Evolutionary conservation across 2,329 filamentous ascomycete genomes (phyloP).

Genomic region (Cucurbitaria berberidis): DNA sequence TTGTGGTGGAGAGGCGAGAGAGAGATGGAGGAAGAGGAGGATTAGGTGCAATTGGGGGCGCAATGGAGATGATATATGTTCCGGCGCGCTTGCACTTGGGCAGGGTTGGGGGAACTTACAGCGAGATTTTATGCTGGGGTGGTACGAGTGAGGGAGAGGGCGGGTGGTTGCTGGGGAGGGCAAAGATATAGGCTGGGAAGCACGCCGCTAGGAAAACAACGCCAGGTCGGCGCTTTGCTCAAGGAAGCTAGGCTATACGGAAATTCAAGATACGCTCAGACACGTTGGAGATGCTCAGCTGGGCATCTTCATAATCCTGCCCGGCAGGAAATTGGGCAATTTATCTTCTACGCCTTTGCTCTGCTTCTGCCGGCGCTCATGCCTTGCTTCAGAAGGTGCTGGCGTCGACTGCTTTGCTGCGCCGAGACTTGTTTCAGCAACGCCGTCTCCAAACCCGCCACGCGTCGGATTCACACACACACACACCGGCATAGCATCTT

Average conservation of each 20-base stretch:
- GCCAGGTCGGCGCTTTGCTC: slow-evolving; percentile 18
- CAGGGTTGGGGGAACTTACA: slow-evolving; percentile 16
- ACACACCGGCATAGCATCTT: slow-evolving; percentile 9
- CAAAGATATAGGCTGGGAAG: slow-evolving; percentile 24
- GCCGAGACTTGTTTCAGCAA: slow-evolving; percentile 25
- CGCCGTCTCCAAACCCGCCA: slow-evolving; percentile 20
- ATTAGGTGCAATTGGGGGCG: slow-evolving; percentile 6
- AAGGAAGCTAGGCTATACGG: slow-evolving; percentile 20
- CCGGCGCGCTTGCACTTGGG: not conserved
- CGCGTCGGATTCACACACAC: slow-evolving; percentile 23
- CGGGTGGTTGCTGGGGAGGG: slow-evolving; percentile 18
- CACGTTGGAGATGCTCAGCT: slow-evolving; percentile 12
- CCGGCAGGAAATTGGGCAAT: slow-evolving; percentile 27
- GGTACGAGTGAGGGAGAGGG: slow-evolving; percentile 16
- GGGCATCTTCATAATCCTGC: slow-evolving; percentile 8
- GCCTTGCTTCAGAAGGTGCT: slow-evolving; percentile 3
- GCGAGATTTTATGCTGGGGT: slow-evolving; percentile 21
- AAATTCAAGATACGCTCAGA: slow-evolving; percentile 34
- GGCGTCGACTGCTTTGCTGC: slow-evolving; percentile 4
- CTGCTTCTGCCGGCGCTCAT: slow-evolving; percentile 8
- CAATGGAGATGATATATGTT: slow-evolving; percentile 13
- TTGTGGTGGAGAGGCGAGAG: slow-evolving; percentile 8
- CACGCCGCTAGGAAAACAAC: slow-evolving; percentile 20
- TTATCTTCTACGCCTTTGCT: slow-evolving; percentile 10
- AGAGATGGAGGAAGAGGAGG: too few relatives aligned